Conservation (phyloP, 345 rosid species). For the Toxicodendron radicans region DNA sequence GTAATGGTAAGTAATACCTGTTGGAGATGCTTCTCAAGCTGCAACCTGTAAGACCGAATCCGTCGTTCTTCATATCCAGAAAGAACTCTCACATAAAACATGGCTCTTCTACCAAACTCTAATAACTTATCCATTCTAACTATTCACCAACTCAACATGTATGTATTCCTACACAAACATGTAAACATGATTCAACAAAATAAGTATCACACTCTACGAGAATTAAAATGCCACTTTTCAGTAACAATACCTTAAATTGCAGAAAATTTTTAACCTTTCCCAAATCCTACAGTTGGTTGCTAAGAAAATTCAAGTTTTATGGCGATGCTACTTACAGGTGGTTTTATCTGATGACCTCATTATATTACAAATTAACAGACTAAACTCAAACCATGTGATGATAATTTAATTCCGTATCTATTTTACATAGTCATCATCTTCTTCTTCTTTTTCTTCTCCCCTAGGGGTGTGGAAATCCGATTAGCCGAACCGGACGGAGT, state of each 20-base stretch:
- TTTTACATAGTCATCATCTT: not conserved
- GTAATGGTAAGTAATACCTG: constrained; percentile 44
- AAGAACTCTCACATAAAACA: constrained; percentile 83
- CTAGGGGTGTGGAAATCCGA: too few relatives aligned
- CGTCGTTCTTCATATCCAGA: constrained; percentile 91
- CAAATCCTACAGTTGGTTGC: not conserved
- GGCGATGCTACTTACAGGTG: not conserved
- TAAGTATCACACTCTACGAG: not conserved
- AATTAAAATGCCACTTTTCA: not conserved
- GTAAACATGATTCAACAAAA: not conserved
- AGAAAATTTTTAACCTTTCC: not conserved
- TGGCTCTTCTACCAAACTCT: constrained; percentile 80
- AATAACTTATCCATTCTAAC: constrained; percentile 64
- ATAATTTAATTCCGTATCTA: too few relatives aligned
- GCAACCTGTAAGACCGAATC: constrained; percentile 74
- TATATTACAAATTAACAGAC: not conserved
- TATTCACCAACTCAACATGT: constrained; percentile 16
- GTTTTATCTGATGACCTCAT: not conserved
- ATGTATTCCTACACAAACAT: constrained; percentile 16
- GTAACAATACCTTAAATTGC: not conserved
- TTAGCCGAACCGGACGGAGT: too few relatives aligned
- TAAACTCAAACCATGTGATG: too few relatives aligned
- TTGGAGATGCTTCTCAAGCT: constrained; percentile 69
- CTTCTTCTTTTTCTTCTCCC: not conserved
- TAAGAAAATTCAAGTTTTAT: not conserved